Conservation (phyloP, 2,329 filamentous ascomycete genomes). For the Parastagonospora avenae region DNA sequence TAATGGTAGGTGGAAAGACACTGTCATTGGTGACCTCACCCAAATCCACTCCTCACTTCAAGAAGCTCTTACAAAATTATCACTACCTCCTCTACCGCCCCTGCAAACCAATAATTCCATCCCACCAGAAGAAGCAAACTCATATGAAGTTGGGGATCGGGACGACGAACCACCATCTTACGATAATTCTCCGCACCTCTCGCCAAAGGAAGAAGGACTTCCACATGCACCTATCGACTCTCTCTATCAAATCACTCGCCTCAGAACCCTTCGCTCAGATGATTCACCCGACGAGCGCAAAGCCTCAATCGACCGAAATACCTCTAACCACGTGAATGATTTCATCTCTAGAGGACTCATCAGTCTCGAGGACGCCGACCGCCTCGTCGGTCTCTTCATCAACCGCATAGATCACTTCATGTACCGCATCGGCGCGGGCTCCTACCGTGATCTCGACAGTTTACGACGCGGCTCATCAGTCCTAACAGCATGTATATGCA, state of each 20-base stretch:
- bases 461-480: conserved; percentile 61
- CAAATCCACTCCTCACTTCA: conserved; percentile 46
- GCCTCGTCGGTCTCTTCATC: conserved; percentile 50
- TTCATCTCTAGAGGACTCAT: conserved; percentile 58
- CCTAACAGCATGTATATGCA: conserved; percentile 61
- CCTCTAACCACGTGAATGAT: conserved; percentile 39
- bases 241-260: conserved; percentile 55
- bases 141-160: conserved; percentile 44
- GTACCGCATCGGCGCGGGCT: conserved; percentile 52
- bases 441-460: conserved; percentile 52
- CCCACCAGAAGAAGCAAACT: conserved; percentile 20
- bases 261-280: conserved; percentile 40
- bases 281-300: conserved; percentile 48
- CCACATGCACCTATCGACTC: conserved; percentile 52
- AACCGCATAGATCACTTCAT: conserved; percentile 54
- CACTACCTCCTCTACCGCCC: conserved; percentile 45
- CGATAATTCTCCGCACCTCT: conserved; percentile 36
- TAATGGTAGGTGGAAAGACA: conserved; percentile 28
- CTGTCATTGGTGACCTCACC: conserved; percentile 31
- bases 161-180: conserved; percentile 37
- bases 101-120: conserved; percentile 31
- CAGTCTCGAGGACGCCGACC: conserved; percentile 49
- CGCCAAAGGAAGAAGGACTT: conserved; percentile 34
- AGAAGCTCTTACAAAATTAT: conserved; percentile 48
- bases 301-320: background rate